Evolutionary conservation across 768 basidiomycete species (phyloP).

Genomic region (Ephemerocybe angulata): DNA sequence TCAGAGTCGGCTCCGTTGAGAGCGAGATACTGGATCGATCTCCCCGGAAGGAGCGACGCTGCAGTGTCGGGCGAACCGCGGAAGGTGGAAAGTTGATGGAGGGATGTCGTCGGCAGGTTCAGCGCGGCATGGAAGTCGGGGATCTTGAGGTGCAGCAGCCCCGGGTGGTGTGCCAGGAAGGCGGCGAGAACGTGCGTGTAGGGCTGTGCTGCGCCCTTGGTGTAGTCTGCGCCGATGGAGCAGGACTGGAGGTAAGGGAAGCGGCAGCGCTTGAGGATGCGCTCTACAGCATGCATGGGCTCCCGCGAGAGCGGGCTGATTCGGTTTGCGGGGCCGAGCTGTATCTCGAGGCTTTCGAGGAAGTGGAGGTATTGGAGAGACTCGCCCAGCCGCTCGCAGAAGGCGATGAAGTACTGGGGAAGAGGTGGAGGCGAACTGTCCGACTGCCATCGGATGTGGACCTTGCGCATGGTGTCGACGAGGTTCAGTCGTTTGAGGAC

Average conservation of each 20-base stretch:
- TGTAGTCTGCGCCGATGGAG: constrained; percentile 45
- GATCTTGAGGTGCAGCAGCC: constrained; percentile 44
- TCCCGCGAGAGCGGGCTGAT: constrained; percentile 16
- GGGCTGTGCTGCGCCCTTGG: constrained; percentile 35
- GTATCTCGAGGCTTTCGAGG: constrained; percentile 56
- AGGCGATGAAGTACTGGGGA: constrained; percentile 30
- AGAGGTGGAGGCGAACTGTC: constrained; percentile 27
- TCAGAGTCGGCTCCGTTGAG: constrained; percentile 56
- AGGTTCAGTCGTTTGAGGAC: constrained; percentile 46
- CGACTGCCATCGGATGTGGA: constrained; percentile 55
- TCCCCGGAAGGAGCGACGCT: constrained; percentile 55
- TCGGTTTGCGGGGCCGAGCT: constrained; percentile 44
- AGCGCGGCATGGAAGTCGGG: constrained; percentile 44
- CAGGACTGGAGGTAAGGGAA: constrained; percentile 40
- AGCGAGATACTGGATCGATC: constrained; percentile 53
- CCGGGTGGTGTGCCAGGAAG: constrained; percentile 41
- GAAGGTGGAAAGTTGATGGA: constrained; percentile 51
- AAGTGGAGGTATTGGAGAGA: constrained; percentile 32
- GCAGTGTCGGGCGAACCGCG: constrained; percentile 59
- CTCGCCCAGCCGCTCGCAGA: constrained; percentile 38
- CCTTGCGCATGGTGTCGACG: constrained; percentile 38
- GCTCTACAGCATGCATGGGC: constrained; percentile 44
- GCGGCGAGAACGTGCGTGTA: constrained; percentile 36
- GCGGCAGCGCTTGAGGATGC: constrained; percentile 34
- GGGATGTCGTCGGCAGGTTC: constrained; percentile 36